phyloP scores from a whole-genome alignment of 805 yeast species.

The Hanseniaspora vineae region DNA sequence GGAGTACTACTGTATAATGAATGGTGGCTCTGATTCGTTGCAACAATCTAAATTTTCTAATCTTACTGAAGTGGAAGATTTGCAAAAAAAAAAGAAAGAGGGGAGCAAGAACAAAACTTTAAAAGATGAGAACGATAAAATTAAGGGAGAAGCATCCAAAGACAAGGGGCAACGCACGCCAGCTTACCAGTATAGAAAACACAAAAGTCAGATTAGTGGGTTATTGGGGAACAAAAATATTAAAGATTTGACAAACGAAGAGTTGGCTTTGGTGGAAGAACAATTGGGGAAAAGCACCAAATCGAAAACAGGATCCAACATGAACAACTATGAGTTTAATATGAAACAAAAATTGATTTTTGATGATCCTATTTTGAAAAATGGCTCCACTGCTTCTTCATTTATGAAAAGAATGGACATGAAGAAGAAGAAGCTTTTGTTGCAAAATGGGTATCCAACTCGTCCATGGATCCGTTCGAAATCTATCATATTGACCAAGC shows the following conservation, averaged over 20 bases:
- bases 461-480: constrained; percentile 13
- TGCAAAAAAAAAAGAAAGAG: not conserved
- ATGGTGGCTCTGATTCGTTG: not conserved
- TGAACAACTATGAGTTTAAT: constrained; percentile 20
- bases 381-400: too few relatives aligned
- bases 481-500: constrained; percentile 2
- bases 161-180: too few relatives aligned
- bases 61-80: constrained; percentile 24
- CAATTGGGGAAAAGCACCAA: constrained; percentile 16
- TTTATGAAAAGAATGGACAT: not conserved
- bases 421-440: constrained; percentile 12
- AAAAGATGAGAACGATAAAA: constrained; percentile 2
- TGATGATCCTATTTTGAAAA: not conserved
- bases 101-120: not conserved
- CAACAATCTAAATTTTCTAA: constrained; percentile 13
- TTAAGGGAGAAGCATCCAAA: not conserved
- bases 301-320: constrained; percentile 11
- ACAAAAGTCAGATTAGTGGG: constrained; percentile 2
- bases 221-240: constrained; percentile 15
- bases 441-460: constrained; percentile 20
- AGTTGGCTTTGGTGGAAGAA: constrained; percentile 18
- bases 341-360: constrained; percentile 8
- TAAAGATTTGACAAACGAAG: constrained; percentile 22
- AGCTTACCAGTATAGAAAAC: not conserved
- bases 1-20: not conserved